These are phyloP conservation scores for Candida railenensis DNA, from an alignment of 805 yeast species.

Conservation along the genomic window DNA sequence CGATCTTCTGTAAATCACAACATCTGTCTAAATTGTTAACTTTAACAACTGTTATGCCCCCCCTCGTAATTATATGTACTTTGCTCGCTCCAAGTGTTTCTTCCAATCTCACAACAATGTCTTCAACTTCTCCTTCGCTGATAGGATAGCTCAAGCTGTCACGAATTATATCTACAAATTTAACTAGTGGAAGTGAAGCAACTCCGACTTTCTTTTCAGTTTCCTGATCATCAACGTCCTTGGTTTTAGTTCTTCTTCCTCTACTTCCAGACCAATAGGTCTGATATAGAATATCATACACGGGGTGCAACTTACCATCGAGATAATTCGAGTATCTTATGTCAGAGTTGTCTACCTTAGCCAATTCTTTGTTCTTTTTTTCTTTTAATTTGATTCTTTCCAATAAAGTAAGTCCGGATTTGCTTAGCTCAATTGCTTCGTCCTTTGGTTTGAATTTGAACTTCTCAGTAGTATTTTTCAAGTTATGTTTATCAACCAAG, in stretches of 20 bases:
- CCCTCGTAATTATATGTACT: conserved; percentile 21
- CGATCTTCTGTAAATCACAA: not conserved
- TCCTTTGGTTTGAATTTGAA: conserved; percentile 33
- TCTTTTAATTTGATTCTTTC: conserved; percentile 41
- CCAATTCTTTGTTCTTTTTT: not conserved
- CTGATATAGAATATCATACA: conserved; percentile 38
- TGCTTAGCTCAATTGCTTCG: conserved; percentile 15
- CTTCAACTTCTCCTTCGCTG: conserved; percentile 27
- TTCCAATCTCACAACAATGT: conserved; percentile 22
- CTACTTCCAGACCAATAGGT: conserved; percentile 8
- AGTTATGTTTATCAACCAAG: conserved; percentile 3
- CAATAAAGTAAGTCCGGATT: conserved; percentile 30
- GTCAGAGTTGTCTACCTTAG: conserved; percentile 17
- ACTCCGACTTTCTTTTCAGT: not conserved
- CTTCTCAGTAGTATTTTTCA: conserved; percentile 34
- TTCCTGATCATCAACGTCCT: not conserved
- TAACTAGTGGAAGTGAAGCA: conserved; percentile 16
- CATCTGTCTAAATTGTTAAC: conserved; percentile 25
- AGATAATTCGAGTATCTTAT: conserved; percentile 21
- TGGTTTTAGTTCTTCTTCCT: not conserved
- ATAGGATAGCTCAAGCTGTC: conserved; percentile 35
- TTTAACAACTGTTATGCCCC: conserved; percentile 24
- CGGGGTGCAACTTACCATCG: conserved; percentile 24
- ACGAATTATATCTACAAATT: conserved; percentile 24
- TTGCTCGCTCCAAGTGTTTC: conserved; percentile 14